Evolutionary conservation across 345 rosid genomes (phyloP), one percentile per base, ranked within the genome.

Genomic region (Citrus mangshanensis): DNA sequence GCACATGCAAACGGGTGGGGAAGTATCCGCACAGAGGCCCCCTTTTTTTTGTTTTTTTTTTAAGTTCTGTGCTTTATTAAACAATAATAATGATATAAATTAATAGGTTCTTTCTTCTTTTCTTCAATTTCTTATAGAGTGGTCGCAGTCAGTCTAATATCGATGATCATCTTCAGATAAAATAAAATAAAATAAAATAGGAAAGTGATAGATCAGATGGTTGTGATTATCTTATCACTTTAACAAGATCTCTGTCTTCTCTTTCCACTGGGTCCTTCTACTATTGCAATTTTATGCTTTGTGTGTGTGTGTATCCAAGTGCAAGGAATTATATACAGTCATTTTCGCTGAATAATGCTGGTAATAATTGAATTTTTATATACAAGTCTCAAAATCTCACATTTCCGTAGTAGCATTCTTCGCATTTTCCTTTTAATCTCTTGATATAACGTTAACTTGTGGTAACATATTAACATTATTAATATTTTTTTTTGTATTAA

Each of bases 1-100:
- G 85, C 87, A 85, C 84, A 80, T 85, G 87, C 83, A 66, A 63
- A 38, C 55, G 28, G 67, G 69, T 64, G 51, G 68, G 70, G 4
- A 42, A 30, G 24, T 19, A 24, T 42, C 63, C 32, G 38, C 2
- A 18, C 70, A 49, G 56, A 37, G 64, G 56, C 46, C n/a, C 35
- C 35, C 54, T 59, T 38, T 38, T 38, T 32, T 0, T 4, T 34
- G 4, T 32, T 30, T 30, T 0, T 7, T 38, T 75, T 70, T 78
- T 34, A 30, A 37, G 46, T 76, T 80, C 2, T 77, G 55, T 76
- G 27, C 69, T 42, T 49, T 9, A 12, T 46, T 46, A 46, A 46
- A 13, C 18, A 46, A 46, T 13, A 46, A 0, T 3, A 13, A 46
- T 3, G 4, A 13, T 9, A 28, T 62, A 12, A 62, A 3, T 62